Evolutionary conservation across 208 protist genomes (phyloP).

Genomic region (Histomonas meleagridis): DNA sequence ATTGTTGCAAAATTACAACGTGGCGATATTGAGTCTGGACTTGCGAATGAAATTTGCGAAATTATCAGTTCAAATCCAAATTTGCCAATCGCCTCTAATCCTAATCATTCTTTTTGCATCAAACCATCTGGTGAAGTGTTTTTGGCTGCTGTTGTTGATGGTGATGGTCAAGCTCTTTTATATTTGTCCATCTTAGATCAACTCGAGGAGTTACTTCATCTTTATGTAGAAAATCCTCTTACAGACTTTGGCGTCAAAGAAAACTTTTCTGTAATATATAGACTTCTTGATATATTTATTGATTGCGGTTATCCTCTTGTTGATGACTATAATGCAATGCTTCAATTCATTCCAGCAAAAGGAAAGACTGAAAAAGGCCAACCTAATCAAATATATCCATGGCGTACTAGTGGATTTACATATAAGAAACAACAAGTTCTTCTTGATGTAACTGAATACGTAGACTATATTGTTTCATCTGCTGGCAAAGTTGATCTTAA

Average conservation of each 20-base stretch:
- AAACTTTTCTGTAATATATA: background rate
- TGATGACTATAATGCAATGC: conserved; percentile 14
- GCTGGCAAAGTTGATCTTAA: background rate
- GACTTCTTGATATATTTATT: conserved; percentile 6
- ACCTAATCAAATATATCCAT: background rate
- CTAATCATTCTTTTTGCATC: background rate
- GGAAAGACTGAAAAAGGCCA: background rate
- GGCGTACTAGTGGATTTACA: background rate
- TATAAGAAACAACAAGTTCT: conserved; percentile 22
- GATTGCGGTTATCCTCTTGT: conserved; percentile 4
- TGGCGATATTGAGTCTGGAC: background rate
- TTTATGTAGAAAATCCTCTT: background rate
- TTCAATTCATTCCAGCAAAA: background rate
- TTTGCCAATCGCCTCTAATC: background rate
- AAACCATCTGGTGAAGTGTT: background rate
- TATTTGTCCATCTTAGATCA: background rate
- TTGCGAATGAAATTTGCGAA: background rate
- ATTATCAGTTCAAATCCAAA: background rate
- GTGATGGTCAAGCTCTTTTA: background rate
- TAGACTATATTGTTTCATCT: background rate
- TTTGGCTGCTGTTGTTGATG: background rate
- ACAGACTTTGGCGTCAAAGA: conserved; percentile 29
- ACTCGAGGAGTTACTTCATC: conserved; percentile 8
- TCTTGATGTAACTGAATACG: background rate
- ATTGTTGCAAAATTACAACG: conserved; percentile 18